Percentiles rank a stretch among this genome's conserved stretches.
phyloP scores from a whole-genome alignment of 2,329 filamentous ascomycete genomes.

The Thelonectria olida region DNA sequence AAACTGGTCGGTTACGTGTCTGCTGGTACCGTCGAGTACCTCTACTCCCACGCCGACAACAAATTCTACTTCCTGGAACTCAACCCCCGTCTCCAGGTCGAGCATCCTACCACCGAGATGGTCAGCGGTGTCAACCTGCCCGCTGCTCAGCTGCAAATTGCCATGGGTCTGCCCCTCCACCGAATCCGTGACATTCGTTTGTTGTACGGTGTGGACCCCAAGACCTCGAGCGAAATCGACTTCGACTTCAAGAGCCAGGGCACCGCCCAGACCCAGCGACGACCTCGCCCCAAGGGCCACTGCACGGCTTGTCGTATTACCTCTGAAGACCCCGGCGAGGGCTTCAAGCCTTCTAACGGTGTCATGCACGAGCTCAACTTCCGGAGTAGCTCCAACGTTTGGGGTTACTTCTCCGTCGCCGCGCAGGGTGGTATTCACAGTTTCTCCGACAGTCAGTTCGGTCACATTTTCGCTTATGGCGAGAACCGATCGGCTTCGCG shows the following conservation, averaged over 20 bases:
- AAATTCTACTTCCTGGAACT: conserved; percentile 99
- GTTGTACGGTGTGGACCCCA: conserved; percentile 94
- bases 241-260: conserved; percentile 93
- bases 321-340: conserved; percentile 97
- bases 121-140: conserved; percentile 97
- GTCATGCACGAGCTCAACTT: conserved; percentile 99
- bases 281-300: conserved; percentile 93
- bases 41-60: conserved; percentile 97
- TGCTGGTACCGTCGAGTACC: conserved; percentile 97
- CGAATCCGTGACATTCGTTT: conserved; percentile 95
- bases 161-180: conserved; percentile 97
- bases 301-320: conserved; percentile 99
- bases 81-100: conserved; percentile 98
- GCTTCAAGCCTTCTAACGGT: conserved; percentile 99
- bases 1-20: conserved; percentile 97
- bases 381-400: conserved; percentile 97
- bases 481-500: conserved; percentile 95
- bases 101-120: conserved; percentile 99
- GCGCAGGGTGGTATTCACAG: conserved; percentile 97
- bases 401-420: conserved; percentile 99
- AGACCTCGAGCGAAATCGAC: conserved; percentile 86
- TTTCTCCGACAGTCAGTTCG: conserved; percentile 98
- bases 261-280: conserved; percentile 84
- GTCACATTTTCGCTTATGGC: conserved; percentile 98
- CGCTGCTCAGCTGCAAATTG: conserved; percentile 96